Conservation (phyloP, 805 yeast genomes). For the Cyberlindnera nakhonratchasimensis region DNA sequence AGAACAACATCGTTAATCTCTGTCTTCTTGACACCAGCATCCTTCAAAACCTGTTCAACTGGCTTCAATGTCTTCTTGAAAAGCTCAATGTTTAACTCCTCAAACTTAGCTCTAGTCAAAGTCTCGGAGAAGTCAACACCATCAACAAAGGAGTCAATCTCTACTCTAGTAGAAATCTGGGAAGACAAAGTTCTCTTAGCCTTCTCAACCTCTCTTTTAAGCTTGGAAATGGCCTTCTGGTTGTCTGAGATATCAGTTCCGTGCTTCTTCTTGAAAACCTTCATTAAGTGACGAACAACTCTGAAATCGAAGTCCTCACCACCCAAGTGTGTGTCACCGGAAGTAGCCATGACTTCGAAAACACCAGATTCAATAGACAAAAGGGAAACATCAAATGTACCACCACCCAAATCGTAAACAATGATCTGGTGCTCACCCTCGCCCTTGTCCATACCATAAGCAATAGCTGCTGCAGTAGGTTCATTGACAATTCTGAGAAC, state of each 20-base stretch:
- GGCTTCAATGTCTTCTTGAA: conserved; percentile 95
- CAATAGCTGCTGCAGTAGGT: conserved; percentile 98
- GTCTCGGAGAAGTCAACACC: conserved; percentile 96
- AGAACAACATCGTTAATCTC: conserved; percentile 93
- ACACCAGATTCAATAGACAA: conserved; percentile 88
- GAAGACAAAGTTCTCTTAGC: conserved; percentile 96
- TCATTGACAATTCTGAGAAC: conserved; percentile 87
- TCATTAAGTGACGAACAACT: conserved; percentile 82
- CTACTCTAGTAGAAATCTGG: conserved; percentile 93
- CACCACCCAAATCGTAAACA: conserved; percentile 96
- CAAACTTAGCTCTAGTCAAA: conserved; percentile 95
- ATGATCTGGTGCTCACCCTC: conserved; percentile 85
- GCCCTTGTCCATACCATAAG: conserved; percentile 85
- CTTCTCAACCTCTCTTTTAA: conserved; percentile 97
- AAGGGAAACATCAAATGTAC: conserved; percentile 91
- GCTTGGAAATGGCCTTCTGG: conserved; percentile 84
- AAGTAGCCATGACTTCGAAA: conserved; percentile 88
- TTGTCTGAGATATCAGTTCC: conserved; percentile 77
- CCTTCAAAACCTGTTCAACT: conserved; percentile 92
- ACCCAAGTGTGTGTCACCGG: conserved; percentile 97
- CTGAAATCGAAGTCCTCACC: conserved; percentile 95
- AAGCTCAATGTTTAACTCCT: conserved; percentile 88
- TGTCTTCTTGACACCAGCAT: conserved; percentile 81
- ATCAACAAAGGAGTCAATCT: conserved; percentile 90
- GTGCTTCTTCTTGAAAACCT: conserved; percentile 89